phyloP scores from a whole-genome alignment of 305 asterid genomes.

The Fraxinus latifolia region DNA sequence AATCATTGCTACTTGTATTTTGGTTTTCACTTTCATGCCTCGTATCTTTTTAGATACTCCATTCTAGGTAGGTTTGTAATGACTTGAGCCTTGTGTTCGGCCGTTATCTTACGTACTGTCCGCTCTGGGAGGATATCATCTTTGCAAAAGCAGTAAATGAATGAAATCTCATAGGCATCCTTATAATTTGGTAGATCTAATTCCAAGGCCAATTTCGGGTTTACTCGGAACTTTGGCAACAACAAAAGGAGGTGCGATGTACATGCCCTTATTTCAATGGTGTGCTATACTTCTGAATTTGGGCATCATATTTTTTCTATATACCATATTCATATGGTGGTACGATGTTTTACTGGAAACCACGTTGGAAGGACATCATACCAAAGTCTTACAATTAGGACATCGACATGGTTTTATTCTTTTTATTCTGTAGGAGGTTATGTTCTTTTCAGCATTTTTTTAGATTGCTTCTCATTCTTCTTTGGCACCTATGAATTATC shows the following conservation, averaged over 20 bases:
- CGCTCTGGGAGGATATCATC: neutral
- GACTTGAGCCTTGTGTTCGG: neutral
- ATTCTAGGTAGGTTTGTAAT: neutral
- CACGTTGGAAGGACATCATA: no score
- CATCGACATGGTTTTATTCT: no score
- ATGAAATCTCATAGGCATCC: constrained; percentile 11
- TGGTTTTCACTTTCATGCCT: neutral
- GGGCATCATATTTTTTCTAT: no score
- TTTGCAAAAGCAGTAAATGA: neutral
- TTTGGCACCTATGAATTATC: no score
- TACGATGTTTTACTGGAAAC: no score
- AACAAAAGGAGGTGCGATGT: neutral
- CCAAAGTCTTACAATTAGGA: no score
- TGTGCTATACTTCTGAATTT: no score
- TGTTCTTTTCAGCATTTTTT: no score
- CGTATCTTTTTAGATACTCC: neutral
- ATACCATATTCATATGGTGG: no score
- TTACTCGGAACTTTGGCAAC: constrained; percentile 21
- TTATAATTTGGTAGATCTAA: constrained; percentile 21
- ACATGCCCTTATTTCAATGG: no score
- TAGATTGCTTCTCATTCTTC: no score
- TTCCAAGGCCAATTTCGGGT: constrained; percentile 20
- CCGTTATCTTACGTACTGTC: neutral
- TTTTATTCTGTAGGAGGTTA: no score
- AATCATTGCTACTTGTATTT: neutral